These are phyloP conservation scores for Musa itinerans DNA, from an alignment of 176 grass and related monocot species.

Conservation along the genomic window DNA sequence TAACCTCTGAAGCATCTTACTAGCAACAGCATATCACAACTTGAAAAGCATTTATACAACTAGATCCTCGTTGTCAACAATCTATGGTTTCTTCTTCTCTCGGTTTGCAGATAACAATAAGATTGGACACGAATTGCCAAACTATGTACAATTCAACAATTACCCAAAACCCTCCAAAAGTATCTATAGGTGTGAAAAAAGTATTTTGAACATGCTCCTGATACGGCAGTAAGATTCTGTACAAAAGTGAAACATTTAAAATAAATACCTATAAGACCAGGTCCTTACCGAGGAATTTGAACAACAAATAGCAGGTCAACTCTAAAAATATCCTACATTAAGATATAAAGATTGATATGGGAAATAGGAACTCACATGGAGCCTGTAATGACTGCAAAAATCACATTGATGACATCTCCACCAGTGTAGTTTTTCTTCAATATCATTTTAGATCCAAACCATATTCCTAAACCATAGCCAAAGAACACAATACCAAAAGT, in stretches of 20 bases:
- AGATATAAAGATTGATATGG: neutral
- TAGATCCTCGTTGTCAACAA: too few relatives aligned
- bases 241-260: too few relatives aligned
- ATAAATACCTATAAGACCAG: neutral
- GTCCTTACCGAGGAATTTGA: neutral
- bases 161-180: too few relatives aligned
- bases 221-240: neutral
- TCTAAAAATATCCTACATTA: neutral
- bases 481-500: slow-evolving; percentile 8
- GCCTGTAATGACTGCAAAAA: slow-evolving; percentile 10
- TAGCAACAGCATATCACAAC: too few relatives aligned
- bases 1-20: too few relatives aligned
- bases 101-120: too few relatives aligned
- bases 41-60: too few relatives aligned
- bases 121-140: neutral
- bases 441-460: slow-evolving; percentile 16
- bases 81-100: too few relatives aligned
- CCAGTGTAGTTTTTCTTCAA: slow-evolving; percentile 6
- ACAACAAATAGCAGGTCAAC: neutral
- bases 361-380: slow-evolving; percentile 8
- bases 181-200: too few relatives aligned
- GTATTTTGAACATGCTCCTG: neutral
- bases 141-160: neutral
- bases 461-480: slow-evolving; percentile 14
- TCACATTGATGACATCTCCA: slow-evolving; percentile 18